Evolutionary conservation across 192 early-diverging fungal species (phyloP).

Genomic region (Helicostylum pulchrum): DNA sequence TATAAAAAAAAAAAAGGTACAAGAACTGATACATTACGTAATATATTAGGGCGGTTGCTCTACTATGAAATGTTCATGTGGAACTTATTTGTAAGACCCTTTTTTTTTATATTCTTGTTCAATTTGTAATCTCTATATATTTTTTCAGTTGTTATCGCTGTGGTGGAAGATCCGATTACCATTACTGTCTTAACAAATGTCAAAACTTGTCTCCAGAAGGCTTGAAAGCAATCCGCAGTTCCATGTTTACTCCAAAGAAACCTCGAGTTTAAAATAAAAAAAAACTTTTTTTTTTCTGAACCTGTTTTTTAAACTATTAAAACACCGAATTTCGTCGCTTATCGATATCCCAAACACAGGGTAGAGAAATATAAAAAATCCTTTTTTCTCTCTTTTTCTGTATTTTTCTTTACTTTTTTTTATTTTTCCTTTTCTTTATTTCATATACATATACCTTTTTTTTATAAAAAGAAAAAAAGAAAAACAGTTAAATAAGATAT

Average conservation of each 20-base stretch:
- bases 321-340: neutral
- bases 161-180: neutral
- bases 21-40: neutral
- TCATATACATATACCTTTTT: neutral
- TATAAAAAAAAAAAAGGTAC: neutral
- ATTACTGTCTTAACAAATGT: neutral
- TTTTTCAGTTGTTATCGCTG: conserved; percentile 17
- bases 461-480: too few species aligned
- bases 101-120: neutral
- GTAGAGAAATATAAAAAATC: conserved; percentile 4
- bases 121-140: neutral
- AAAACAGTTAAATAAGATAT: neutral
- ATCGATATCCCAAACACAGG: neutral
- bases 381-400: conserved; percentile 9
- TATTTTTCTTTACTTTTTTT: neutral
- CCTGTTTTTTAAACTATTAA: neutral
- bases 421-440: neutral
- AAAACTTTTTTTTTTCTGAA: neutral
- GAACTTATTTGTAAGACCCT: conserved; percentile 8
- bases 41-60: conserved; percentile 1
- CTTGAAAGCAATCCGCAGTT: neutral
- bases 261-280: neutral
- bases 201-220: neutral
- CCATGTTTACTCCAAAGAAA: neutral
- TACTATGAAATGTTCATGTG: neutral